These are phyloP conservation scores for Setaria viridis DNA, from an alignment of 202 grass and related monocot genomes.

Conservation along the genomic window DNA sequence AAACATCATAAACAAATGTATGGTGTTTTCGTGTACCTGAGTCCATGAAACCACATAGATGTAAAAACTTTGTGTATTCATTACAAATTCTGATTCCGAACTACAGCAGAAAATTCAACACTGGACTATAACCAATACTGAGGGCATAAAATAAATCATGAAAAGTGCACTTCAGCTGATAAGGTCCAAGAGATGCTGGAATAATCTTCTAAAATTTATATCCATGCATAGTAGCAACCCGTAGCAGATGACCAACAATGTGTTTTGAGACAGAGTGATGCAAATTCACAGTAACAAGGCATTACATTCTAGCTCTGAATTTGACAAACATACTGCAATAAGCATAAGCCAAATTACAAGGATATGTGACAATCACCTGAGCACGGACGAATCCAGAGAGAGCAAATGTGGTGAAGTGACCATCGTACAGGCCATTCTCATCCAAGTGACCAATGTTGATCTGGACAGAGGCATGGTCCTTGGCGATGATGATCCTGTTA, in stretches of 20 bases:
- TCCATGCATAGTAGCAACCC: not conserved
- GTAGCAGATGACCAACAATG: not conserved
- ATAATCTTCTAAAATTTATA: not conserved
- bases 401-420: conserved; percentile 76
- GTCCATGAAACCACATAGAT: not conserved
- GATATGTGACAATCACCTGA: conserved; percentile 57
- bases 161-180: not conserved
- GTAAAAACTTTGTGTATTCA: not conserved
- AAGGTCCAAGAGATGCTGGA: not conserved
- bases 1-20: not conserved
- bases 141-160: not conserved
- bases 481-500: conserved; percentile 90
- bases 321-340: not conserved
- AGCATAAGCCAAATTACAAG: not conserved
- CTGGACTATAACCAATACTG: not conserved
- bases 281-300: not conserved
- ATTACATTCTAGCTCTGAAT: not conserved
- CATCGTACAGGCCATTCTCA: conserved; percentile 79
- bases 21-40: not conserved
- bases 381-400: conserved; percentile 88
- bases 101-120: not conserved
- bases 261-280: not conserved
- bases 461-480: conserved; percentile 95
- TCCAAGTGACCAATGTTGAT: conserved; percentile 89
- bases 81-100: not conserved